A percentile compares a stretch with the other conserved stretches of the same genome.
phyloP scores from a whole-genome alignment of 2,329 filamentous ascomycete species.

The Pestalotiopsis sp. region DNA sequence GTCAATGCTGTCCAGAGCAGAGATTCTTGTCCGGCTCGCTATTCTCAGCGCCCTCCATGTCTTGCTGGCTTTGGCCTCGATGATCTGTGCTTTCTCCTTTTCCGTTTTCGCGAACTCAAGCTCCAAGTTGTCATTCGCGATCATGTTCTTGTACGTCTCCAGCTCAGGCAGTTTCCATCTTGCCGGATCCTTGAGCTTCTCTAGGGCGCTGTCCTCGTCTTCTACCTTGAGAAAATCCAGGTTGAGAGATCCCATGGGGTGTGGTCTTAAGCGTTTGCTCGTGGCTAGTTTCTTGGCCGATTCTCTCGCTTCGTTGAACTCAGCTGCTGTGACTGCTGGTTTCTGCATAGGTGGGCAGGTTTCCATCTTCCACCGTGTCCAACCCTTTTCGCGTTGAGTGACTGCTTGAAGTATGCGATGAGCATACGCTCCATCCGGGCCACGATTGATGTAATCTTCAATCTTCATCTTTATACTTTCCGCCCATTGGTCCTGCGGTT shows the following conservation, averaged over 20 bases:
- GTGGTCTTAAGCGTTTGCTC: conserved; percentile 68
- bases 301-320: conserved; percentile 69
- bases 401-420: conserved; percentile 97
- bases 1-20: conserved; percentile 84
- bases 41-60: conserved; percentile 87
- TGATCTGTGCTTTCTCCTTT: conserved; percentile 52
- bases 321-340: conserved; percentile 66
- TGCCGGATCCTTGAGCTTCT: conserved; percentile 64
- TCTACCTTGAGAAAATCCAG: conserved; percentile 76
- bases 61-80: conserved; percentile 81
- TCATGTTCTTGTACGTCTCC: conserved; percentile 69
- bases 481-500: conserved; percentile 76
- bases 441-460: conserved; percentile 78
- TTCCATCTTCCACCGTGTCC: conserved; percentile 98
- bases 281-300: conserved; percentile 66
- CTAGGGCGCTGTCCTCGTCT: conserved; percentile 60
- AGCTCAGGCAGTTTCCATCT: conserved; percentile 71
- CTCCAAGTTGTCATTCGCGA: conserved; percentile 81
- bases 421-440: conserved; percentile 86
- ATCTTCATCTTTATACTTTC: conserved; percentile 75
- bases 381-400: conserved; percentile 93
- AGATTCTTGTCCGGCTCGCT: conserved; percentile 71
- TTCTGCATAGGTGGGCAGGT: conserved; percentile 85
- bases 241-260: conserved; percentile 71
- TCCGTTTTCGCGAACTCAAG: conserved; percentile 75